Evolutionary conservation across 441 rosid species (phyloP), one percentile per base, ranked within the genome.

Genomic region (Populus hybrid): DNA sequence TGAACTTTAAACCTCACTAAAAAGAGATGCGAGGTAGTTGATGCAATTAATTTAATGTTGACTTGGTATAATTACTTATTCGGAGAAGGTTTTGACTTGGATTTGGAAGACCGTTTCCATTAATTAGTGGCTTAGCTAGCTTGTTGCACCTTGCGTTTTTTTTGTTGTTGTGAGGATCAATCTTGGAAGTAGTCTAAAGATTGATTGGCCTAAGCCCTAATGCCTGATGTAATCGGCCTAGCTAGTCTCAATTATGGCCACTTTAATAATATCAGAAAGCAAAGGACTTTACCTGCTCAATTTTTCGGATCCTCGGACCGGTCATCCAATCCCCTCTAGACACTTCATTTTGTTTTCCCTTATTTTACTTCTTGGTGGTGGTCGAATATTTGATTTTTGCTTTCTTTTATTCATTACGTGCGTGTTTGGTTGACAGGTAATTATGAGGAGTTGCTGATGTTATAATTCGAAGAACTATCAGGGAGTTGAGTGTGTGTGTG

Each of bases 1-100:
- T 78, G 73, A 67, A 73, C 70, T 24, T 12, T 11, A 73, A 78
- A 32, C 77, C 30, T 67, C 73, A 67, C 73, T 77, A 54, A 78
- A 73, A 6, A 65, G 67, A 14, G 36, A 21, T n/a, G 38, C 34
- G 18, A 5, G 14, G 67, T 66, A 38, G 34, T 34, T 66, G 10
- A 8, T 59, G 64, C 64, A n/a, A 8, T 59, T n/a, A 61, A 61
- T 21, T 38, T 34, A 40, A 11, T 32, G 34, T 46, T 18, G 73
- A 69, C 36, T 64, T 68, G 26, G 28, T 61, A 21, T 38, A 11
- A 2, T 64, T 70, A 23, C 10, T 32, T 61, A 10, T 21, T 10
- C 0, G 34, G 18, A 64, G 66, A 61, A 61, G 66, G 28, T 21
- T 46, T 61, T 61, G 66, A 61, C 66, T 61, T 61, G 11, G 14